Base-by-base conservation (phyloP, 352 stramenopile genomes). In the Phytopythium helicoides region DNA sequence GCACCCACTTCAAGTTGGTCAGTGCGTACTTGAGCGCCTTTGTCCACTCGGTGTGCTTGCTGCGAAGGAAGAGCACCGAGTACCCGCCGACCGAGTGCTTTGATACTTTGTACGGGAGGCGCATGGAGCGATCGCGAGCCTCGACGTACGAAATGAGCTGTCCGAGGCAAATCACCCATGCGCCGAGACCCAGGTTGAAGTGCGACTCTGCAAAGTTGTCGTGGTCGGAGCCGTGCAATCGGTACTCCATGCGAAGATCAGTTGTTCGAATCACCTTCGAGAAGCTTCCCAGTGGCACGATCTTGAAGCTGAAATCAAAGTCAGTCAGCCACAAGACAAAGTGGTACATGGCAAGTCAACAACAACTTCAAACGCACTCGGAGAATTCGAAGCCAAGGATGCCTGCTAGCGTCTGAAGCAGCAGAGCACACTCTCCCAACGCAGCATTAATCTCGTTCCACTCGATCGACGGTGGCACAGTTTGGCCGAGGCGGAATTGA, bases 371-470 rank as follows among this genome's bases (percentile, higher is more conserved):
- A 3, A 75, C 73, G 31, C 73, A 95, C 78, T 89, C 73, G 16
- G 73, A 54, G 31, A 95, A 92, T 18, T 85, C 69, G 26, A 92
- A 22, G 0, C 69, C 81, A 33, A 95, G 47, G 22, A 73, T 68
- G 11, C 52, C 66, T 1, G 76, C 73, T 47, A 95, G 54, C 7
- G 76, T 88, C 34, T 83, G 65, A 15, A 94, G 42, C 18, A 94
- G 52, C 44, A 94, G 58, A 12, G 82, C 82, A 23, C 68, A 78
- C 50, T 95, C 81, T 7, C 86, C 86, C 7, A 92, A 75, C 6
- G 70, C 86, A 22, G 86, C 81, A 25, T 95, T 95, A 61, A 94
- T 94, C 54, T 95, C 86, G 53, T 94, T 90, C 86, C 86, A 95
- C 49, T 95, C 86, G 28, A 92, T 66, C 6, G 82, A 63, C 12